Percentiles rank a stretch among this genome's conserved stretches.
phyloP scores from a whole-genome alignment of 2,329 filamentous ascomycete species.

The Magnaporthiopsis incrustans region DNA sequence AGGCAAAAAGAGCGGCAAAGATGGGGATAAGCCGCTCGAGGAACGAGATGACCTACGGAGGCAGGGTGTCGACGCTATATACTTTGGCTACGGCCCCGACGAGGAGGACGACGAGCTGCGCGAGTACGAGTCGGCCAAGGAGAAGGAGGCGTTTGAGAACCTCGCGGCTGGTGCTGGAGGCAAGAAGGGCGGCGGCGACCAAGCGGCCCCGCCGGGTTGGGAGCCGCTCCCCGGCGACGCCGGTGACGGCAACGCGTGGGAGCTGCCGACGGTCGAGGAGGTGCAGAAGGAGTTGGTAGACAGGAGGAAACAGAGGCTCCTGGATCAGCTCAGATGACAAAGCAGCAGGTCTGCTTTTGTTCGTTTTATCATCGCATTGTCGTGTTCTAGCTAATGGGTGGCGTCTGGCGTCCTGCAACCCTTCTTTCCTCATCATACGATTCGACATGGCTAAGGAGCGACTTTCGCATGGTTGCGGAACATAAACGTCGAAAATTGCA shows the following conservation, averaged over 20 bases:
- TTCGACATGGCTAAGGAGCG: not conserved
- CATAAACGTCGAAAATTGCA: too few relatives aligned
- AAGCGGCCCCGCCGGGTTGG: slow-evolving; percentile 62
- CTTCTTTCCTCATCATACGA: not conserved
- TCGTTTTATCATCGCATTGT: slow-evolving; percentile 15
- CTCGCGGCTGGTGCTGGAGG: slow-evolving; percentile 43
- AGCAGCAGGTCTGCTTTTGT: slow-evolving; percentile 28
- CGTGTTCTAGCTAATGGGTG: not conserved
- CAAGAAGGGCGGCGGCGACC: slow-evolving; percentile 36
- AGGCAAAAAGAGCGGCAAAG: not conserved
- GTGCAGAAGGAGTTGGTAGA: slow-evolving; percentile 93
- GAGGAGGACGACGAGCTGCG: slow-evolving; percentile 82
- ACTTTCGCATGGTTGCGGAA: too few relatives aligned
- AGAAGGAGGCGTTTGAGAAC: slow-evolving; percentile 69
- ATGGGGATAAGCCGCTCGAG: slow-evolving; percentile 53
- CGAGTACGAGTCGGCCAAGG: slow-evolving; percentile 74
- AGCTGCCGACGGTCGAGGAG: slow-evolving; percentile 76
- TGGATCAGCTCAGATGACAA: slow-evolving; percentile 57
- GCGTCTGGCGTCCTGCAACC: slow-evolving; percentile 5
- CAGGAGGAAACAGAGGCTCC: slow-evolving; percentile 68
- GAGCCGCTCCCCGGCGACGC: slow-evolving; percentile 78
- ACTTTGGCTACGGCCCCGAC: slow-evolving; percentile 90
- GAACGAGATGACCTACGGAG: slow-evolving; percentile 61
- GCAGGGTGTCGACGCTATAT: slow-evolving; percentile 75
- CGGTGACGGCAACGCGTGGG: slow-evolving; percentile 77